These are phyloP conservation scores for Mycosarcoma mackinlayi DNA, from an alignment of 1,284 basidiomycete genomes.

Conservation along the genomic window DNA sequence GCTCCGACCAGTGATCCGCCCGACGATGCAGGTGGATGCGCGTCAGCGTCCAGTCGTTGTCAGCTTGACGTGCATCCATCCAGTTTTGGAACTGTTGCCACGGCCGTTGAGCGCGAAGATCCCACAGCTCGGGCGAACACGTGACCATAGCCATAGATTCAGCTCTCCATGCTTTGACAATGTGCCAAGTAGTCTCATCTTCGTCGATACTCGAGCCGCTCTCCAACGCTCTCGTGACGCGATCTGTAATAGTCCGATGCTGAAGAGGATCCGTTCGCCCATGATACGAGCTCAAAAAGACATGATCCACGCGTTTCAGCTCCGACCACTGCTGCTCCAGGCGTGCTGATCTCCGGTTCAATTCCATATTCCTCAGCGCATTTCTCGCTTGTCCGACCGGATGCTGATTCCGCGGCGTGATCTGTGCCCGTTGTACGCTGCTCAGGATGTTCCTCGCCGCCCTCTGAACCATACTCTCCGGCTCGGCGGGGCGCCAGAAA, in stretches of 20 bases:
- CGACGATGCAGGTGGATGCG: conserved; percentile 2
- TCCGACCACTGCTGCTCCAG: conserved; percentile 19
- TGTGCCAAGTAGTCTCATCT: conserved; percentile 24
- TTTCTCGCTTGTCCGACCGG: conserved; percentile 10
- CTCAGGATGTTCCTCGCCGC: conserved; percentile 38
- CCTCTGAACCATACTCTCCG: conserved; percentile 24
- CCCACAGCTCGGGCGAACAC: not conserved
- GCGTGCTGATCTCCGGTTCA: not conserved
- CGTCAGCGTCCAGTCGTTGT: conserved; percentile 31
- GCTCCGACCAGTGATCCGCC: conserved; percentile 34
- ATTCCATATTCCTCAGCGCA: conserved; percentile 18
- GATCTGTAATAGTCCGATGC: conserved; percentile 3
- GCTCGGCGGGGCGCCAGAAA: conserved; percentile 28
- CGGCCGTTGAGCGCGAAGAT: not conserved
- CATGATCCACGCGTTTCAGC: conserved; percentile 13
- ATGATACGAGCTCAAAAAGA: conserved; percentile 19
- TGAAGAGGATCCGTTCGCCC: conserved; percentile 10
- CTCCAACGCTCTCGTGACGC: not conserved
- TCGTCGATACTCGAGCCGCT: not conserved
- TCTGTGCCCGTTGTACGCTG: conserved; percentile 36
- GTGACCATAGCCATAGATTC: conserved; percentile 14
- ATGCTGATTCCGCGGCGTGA: conserved; percentile 13
- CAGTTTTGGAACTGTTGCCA: conserved; percentile 3
- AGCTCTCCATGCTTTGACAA: conserved; percentile 15
- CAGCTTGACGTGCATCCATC: conserved; percentile 4